Evolutionary conservation across 352 stramenopile genomes (phyloP).

Genomic region (Globisporangium paroecandrum): DNA sequence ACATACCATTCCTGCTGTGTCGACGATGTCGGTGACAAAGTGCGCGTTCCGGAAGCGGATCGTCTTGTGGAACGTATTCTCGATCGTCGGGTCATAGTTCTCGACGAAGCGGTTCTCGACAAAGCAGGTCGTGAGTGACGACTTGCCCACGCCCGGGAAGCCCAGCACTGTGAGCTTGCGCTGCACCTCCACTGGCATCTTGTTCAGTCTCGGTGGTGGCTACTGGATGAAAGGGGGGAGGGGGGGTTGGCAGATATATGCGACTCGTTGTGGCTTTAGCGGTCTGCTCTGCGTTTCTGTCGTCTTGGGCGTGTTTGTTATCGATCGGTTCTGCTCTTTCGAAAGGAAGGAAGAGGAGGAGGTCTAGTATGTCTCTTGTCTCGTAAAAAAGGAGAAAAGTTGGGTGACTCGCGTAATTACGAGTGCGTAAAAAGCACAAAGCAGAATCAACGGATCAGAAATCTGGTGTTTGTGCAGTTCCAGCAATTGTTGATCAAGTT

Average conservation of each 20-base stretch:
- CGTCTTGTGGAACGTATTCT: slow-evolving; percentile 96
- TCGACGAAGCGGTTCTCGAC: slow-evolving; percentile 91
- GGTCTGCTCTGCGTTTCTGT: not conserved
- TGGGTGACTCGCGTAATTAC: not conserved
- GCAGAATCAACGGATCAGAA: not conserved
- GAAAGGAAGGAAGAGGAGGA: not conserved
- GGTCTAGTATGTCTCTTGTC: not conserved
- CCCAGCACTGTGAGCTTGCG: slow-evolving; percentile 95
- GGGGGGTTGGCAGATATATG: too few species aligned
- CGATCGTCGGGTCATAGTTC: slow-evolving; percentile 96
- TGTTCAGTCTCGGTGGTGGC: not conserved
- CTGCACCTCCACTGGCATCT: slow-evolving; percentile 91
- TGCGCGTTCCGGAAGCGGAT: slow-evolving; percentile 95
- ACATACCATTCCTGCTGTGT: slow-evolving; percentile 94
- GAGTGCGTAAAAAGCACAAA: not conserved
- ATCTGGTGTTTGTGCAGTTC: not conserved
- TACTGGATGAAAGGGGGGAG: not conserved
- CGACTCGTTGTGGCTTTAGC: not conserved
- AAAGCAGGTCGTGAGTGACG: slow-evolving; percentile 93
- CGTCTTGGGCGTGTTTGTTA: not conserved
- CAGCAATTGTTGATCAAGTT: too few species aligned
- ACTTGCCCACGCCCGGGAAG: slow-evolving; percentile 94
- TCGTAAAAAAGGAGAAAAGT: not conserved
- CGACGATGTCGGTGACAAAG: slow-evolving; percentile 96
- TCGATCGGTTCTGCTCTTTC: not conserved